phyloP scores from a whole-genome alignment of 164 flowering plant genomes.

The Malania oleifera region DNA sequence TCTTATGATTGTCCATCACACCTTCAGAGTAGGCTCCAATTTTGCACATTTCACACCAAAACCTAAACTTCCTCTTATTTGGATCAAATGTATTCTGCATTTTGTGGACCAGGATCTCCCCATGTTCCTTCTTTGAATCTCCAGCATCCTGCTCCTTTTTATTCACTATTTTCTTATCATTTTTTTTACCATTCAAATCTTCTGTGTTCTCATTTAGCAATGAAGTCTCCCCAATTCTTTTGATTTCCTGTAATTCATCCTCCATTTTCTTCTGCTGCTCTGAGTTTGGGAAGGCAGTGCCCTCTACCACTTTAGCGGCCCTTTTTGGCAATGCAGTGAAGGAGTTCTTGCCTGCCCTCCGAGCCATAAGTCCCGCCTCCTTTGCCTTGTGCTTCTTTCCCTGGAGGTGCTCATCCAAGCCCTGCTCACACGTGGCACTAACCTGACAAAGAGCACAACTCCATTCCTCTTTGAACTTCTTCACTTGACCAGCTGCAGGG shows the following conservation, averaged over 20 bases:
- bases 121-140: constrained; percentile 3
- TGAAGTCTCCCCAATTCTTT: background rate
- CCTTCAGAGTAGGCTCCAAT: constrained; percentile 20
- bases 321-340: constrained; percentile 16
- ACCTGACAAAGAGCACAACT: constrained; percentile 51
- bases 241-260: background rate
- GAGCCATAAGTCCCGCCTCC: constrained; percentile 23
- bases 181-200: background rate
- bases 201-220: background rate
- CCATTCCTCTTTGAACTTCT: constrained; percentile 41
- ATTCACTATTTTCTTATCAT: background rate
- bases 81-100: too few relatives aligned
- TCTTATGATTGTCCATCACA: constrained; percentile 26
- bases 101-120: background rate
- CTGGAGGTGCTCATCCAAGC: constrained; percentile 29
- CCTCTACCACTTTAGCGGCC: background rate
- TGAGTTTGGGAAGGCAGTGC: background rate
- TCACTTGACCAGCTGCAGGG: constrained; percentile 13
- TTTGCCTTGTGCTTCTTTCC: constrained; percentile 45
- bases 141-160: background rate
- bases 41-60: constrained; percentile 37
- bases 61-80: constrained; percentile 17
- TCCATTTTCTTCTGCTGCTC: constrained; percentile 1
- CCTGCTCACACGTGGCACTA: constrained; percentile 29
- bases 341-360: constrained; percentile 9